Base-by-base conservation (phyloP, 2,329 filamentous ascomycete species). In the Plectosphaerella cucumerina region DNA sequence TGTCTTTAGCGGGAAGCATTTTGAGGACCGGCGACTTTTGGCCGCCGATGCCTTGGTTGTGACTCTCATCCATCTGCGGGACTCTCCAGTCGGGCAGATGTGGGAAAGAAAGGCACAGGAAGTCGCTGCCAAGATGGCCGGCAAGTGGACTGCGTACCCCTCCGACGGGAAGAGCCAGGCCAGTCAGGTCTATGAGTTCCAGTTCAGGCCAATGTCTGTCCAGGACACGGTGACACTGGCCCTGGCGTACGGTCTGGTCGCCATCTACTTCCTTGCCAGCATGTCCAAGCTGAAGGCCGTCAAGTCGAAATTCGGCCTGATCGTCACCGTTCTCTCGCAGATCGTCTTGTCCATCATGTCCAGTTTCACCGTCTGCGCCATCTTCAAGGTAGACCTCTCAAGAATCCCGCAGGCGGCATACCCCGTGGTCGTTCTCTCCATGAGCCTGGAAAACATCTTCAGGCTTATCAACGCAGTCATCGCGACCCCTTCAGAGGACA, bases 1-100 rank as follows among this genome's bases (percentile, higher is more conserved):
- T 48, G 87, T 92, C 17, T 90, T 93, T 58, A 89, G 87, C 52
- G 89, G 89, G n/a, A 91, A 92, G 62, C 76, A 78, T 4, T 92
- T 90, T 57, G 78, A 85, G 51, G 81, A 87, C 51, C 78, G 82
- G 11, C 78, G 74, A 48, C 74, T 93, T 3, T 72, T 85, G 21
- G 87, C 87, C 5, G 88, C 86, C 1, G 89, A 93, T 69, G 86
- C 89, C 3, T 73, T 93, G 5, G 88, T 93, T 50, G 84, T 93
- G 53, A 91, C 88, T 6, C 70, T 93, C 6, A 78, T 92, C 53
- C 86, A 91, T 61, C 80, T 80, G 35, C 75, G 79, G 33, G 79
- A 85, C 59, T 85, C 86, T 0, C 81, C 77, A 1, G 73, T 89
- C 6, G 86, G 82, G 23, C 71, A 72, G 18, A 72, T 80, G 50